Conservation (phyloP, 352 stramenopile genomes). For the Globisporangium takayamanum region DNA sequence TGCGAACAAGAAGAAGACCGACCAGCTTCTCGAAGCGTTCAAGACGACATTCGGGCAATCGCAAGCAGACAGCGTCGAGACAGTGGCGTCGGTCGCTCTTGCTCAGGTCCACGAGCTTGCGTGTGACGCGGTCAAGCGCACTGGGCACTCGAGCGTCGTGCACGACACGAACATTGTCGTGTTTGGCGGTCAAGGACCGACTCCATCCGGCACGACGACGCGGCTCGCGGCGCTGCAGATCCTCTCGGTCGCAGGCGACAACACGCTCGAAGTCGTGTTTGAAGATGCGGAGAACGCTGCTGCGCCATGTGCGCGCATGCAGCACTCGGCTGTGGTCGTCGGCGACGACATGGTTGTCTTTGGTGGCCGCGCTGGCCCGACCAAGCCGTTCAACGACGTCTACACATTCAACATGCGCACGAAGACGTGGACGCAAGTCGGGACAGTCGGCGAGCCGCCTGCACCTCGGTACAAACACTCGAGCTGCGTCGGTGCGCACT, state of each 20-base stretch:
- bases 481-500: conserved; percentile 34
- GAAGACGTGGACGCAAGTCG: conserved; percentile 35
- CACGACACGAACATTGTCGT: conserved; percentile 41
- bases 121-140: conserved; percentile 34
- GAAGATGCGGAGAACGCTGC: conserved; percentile 6
- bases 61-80: background rate
- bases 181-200: conserved; percentile 65
- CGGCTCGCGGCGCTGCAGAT: conserved; percentile 49
- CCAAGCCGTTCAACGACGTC: conserved; percentile 63
- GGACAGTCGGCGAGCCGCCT: conserved; percentile 23
- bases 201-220: conserved; percentile 46
- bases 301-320: conserved; percentile 50
- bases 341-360: conserved; percentile 67
- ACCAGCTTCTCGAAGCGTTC: conserved; percentile 62
- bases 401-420: conserved; percentile 43
- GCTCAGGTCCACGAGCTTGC: conserved; percentile 12
- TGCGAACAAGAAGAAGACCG: conserved; percentile 67
- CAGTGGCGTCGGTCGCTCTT: conserved; percentile 10
- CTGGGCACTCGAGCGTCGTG: conserved; percentile 57
- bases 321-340: conserved; percentile 60
- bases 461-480: conserved; percentile 75
- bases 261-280: conserved; percentile 26
- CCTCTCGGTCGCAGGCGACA: conserved; percentile 16
- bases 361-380: conserved; percentile 64
- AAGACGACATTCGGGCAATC: conserved; percentile 24